These are phyloP conservation scores for Pulveroboletus sp. DNA, from an alignment of 768 basidiomycete genomes.

Conservation along the genomic window DNA sequence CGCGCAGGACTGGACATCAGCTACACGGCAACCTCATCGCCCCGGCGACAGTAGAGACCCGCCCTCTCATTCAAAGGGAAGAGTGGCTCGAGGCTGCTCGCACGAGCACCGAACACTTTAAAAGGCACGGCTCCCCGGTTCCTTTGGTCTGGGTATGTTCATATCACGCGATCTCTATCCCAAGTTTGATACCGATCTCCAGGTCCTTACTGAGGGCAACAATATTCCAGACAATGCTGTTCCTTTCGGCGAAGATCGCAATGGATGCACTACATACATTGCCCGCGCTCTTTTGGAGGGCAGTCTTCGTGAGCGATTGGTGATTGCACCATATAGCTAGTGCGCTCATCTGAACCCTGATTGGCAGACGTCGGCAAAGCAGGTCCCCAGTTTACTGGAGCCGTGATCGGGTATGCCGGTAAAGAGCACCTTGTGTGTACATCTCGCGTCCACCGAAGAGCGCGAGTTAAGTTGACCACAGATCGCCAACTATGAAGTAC, in stretches of 20 bases:
- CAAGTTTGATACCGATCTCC: background rate
- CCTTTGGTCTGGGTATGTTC: constrained; percentile 31
- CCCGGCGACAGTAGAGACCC: constrained; percentile 8
- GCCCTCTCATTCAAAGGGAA: constrained; percentile 21
- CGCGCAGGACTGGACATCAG: constrained; percentile 17
- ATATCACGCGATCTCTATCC: background rate
- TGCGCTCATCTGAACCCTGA: background rate
- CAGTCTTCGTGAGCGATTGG: constrained; percentile 23
- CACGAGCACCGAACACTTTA: constrained; percentile 28
- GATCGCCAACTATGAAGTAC: constrained; percentile 32
- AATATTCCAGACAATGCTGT: constrained; percentile 30
- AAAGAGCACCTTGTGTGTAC: constrained; percentile 31
- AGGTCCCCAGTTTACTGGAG: constrained; percentile 29
- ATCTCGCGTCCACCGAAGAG: background rate
- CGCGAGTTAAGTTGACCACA: constrained; percentile 7
- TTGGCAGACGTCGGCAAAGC: constrained; percentile 34
- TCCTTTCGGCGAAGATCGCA: constrained; percentile 31
- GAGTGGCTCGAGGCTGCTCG: constrained; percentile 29
- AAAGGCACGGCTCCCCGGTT: constrained; percentile 23
- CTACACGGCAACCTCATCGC: constrained; percentile 17
- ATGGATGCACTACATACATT: constrained; percentile 25
- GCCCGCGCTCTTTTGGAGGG: constrained; percentile 33
- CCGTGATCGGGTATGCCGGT: constrained; percentile 30
- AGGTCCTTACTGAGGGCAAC: constrained; percentile 29
- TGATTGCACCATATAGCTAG: background rate